A percentile compares a stretch with the other conserved stretches of the same genome.
phyloP scores from a whole-genome alignment of 192 early-diverging fungal genomes.

The Diversispora eburnea region DNA sequence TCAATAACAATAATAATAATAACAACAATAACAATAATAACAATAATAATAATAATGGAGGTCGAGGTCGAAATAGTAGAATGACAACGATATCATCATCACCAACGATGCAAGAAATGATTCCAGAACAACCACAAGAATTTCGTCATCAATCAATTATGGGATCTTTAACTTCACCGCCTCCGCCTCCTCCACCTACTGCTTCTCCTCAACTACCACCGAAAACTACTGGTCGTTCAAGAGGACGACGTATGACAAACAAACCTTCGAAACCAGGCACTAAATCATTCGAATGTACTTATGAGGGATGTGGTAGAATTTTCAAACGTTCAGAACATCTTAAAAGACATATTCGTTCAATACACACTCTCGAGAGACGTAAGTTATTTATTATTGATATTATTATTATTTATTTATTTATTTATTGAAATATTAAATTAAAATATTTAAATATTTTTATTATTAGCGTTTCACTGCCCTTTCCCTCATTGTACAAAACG shows the following conservation, averaged over 20 bases:
- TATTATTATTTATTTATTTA: neutral
- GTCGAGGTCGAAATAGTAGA: neutral
- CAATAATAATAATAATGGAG: neutral
- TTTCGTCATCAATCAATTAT: conserved; percentile 8
- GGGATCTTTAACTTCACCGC: conserved; percentile 11
- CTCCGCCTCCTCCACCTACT: conserved; percentile 34
- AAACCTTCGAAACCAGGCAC: conserved; percentile 45
- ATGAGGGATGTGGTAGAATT: conserved; percentile 54
- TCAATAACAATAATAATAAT: too few species aligned
- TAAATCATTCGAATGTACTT: conserved; percentile 53
- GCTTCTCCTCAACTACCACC: neutral
- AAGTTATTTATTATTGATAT: conserved; percentile 29
- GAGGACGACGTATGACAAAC: conserved; percentile 55
- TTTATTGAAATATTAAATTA: neutral
- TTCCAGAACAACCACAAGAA: conserved; percentile 16
- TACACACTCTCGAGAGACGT: conserved; percentile 62
- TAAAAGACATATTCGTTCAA: conserved; percentile 57
- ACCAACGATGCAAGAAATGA: neutral
- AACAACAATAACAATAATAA: too few species aligned
- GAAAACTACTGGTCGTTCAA: conserved; percentile 41
- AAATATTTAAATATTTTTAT: neutral
- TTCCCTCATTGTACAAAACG: conserved; percentile 51
- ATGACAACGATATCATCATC: neutral
- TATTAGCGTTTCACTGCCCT: conserved; percentile 50
- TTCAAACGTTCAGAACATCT: conserved; percentile 61